Percentiles rank a stretch among this genome's conserved stretches.
These are phyloP conservation scores for Chlamydomonas sphaeroides DNA, from an alignment of 139 green algal species.

Conservation along the genomic window DNA sequence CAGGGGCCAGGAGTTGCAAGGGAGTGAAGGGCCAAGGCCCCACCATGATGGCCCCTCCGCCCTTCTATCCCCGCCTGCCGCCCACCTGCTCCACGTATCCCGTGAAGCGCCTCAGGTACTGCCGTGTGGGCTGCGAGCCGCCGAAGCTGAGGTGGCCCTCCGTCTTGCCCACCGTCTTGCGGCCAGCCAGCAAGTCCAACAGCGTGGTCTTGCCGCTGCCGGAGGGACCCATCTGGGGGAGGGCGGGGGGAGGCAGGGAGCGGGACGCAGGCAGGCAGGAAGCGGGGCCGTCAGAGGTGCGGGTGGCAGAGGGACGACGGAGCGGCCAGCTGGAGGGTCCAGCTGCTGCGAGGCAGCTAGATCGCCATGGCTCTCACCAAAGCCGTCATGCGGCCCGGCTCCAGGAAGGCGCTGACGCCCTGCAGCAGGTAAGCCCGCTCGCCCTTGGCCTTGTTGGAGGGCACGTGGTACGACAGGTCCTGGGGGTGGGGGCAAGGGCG, in stretches of 20 bases:
- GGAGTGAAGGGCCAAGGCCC: too few species aligned
- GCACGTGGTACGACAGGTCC: constrained; percentile 61
- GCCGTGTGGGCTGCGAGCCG: constrained; percentile 53
- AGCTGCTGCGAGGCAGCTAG: not conserved
- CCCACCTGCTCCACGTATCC: constrained; percentile 68
- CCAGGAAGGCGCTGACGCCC: not conserved
- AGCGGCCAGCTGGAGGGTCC: not conserved
- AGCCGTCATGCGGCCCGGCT: constrained; percentile 3
- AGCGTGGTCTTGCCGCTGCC: constrained; percentile 86
- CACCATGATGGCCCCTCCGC: too few species aligned
- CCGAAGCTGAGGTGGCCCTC: constrained; percentile 65
- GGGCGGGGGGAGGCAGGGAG: not conserved
- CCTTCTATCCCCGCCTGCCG: too few species aligned
- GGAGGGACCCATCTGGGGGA: constrained; percentile 70
- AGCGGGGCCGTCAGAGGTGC: not conserved
- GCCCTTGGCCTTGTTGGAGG: not conserved
- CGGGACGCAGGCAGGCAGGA: not conserved
- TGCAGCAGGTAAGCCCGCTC: constrained; percentile 21
- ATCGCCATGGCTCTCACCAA: not conserved
- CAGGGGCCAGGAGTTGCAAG: too few species aligned
- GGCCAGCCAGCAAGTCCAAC: constrained; percentile 63
- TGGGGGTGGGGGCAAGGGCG: constrained; percentile 5
- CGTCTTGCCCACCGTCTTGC: constrained; percentile 46
- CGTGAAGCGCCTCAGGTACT: constrained; percentile 73
- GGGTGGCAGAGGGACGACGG: not conserved